Evolutionary conservation across 2,329 filamentous ascomycete species (phyloP).

Genomic region (Pyrenochaeta sp.): DNA sequence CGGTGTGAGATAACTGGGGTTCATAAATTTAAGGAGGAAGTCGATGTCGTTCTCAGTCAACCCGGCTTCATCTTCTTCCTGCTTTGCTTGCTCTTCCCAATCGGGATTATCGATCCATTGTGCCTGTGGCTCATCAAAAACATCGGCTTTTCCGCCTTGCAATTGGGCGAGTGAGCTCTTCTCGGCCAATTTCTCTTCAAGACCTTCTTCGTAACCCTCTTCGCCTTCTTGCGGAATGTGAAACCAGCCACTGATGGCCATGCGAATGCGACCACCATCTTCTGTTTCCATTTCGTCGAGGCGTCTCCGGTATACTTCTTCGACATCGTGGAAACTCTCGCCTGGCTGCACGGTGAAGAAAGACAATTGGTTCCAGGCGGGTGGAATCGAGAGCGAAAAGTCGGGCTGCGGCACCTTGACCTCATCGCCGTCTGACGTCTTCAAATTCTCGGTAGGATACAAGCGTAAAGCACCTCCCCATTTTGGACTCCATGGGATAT

Average conservation of each 20-base stretch:
- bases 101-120: slow-evolving; percentile 58
- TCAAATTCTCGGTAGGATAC: slow-evolving; percentile 73
- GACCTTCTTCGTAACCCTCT: slow-evolving; percentile 85
- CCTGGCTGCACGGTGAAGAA: slow-evolving; percentile 98
- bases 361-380: slow-evolving; percentile 95
- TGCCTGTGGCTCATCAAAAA: slow-evolving; percentile 81
- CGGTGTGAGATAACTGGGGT: slow-evolving; percentile 88
- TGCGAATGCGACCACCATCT: slow-evolving; percentile 80
- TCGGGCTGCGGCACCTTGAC: slow-evolving; percentile 84
- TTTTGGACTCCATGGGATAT: slow-evolving; percentile 84
- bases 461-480: slow-evolving; percentile 94
- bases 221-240: slow-evolving; percentile 96
- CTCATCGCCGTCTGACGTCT: slow-evolving; percentile 73
- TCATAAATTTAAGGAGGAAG: slow-evolving; percentile 88
- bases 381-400: slow-evolving; percentile 82
- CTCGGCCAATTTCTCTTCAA: slow-evolving; percentile 86
- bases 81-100: slow-evolving; percentile 46
- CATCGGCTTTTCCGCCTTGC: slow-evolving; percentile 82
- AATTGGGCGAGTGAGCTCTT: slow-evolving; percentile 93
- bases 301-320: slow-evolving; percentile 85
- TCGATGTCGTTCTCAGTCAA: slow-evolving; percentile 83
- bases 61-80: slow-evolving; percentile 58
- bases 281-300: slow-evolving; percentile 67
- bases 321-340: slow-evolving; percentile 98
- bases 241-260: slow-evolving; percentile 99